A percentile compares a stretch with the other conserved stretches of the same genome.
Conservation (phyloP, 2,329 filamentous ascomycete genomes). For the Aspergillus transmontanensis region DNA sequence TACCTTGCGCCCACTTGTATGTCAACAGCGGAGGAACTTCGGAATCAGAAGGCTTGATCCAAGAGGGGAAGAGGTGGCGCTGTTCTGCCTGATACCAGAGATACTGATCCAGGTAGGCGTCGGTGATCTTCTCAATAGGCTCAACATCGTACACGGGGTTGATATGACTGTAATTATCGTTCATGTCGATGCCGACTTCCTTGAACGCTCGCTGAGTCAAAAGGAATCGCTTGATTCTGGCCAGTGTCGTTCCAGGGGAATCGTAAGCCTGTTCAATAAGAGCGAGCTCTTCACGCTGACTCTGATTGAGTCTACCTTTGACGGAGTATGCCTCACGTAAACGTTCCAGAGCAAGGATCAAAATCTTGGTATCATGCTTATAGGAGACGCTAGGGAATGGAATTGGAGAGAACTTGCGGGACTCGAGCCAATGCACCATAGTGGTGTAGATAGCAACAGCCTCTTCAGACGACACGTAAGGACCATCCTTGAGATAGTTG, state of each 20-base stretch:
- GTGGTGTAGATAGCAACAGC: conserved; percentile 98
- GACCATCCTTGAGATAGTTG: conserved; percentile 99
- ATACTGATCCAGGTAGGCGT: conserved; percentile 97
- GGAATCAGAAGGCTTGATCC: conserved; percentile 98
- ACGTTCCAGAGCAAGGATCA: conserved; percentile 91
- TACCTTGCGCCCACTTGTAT: conserved; percentile 99
- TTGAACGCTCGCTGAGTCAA: conserved; percentile 98
- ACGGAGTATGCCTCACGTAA: conserved; percentile 95
- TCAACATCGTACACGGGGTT: conserved; percentile 99
- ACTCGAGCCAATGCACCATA: conserved; percentile 98
- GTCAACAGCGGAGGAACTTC: conserved; percentile 92
- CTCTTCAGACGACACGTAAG: conserved; percentile 97
- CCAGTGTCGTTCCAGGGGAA: conserved; percentile 91
- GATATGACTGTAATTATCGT: conserved; percentile 98
- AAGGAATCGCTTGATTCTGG: conserved; percentile 95
- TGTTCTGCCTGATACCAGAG: conserved; percentile 99
- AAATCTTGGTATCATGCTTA: conserved; percentile 98
- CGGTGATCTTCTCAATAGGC: conserved; percentile 98
- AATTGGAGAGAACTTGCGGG: conserved; percentile 96
- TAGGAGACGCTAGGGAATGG: conserved; percentile 98
- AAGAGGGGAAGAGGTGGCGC: conserved; percentile 92
- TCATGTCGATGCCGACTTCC: conserved; percentile 99
- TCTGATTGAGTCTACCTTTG: conserved; percentile 95
- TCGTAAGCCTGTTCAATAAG: conserved; percentile 98
- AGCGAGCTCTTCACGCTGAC: conserved; percentile 92